Evolutionary conservation across 1,139 yeast genomes (phyloP).

Genomic region (Geotrichum klebahnii): DNA sequence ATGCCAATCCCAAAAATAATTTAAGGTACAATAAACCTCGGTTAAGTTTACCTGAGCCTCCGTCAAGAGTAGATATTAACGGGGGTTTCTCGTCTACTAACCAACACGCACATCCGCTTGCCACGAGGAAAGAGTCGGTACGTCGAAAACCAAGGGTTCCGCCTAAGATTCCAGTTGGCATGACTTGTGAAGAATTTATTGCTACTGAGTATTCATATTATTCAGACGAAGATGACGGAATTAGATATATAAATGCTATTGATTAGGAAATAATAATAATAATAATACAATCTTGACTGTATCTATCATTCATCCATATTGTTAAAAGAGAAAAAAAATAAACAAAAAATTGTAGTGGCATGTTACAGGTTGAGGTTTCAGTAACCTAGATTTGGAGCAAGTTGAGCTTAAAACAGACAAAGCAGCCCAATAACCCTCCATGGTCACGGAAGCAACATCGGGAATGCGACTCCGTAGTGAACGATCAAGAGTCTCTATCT

Average conservation of each 20-base stretch:
- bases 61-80: neutral
- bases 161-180: slow-evolving; percentile 9
- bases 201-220: slow-evolving; percentile 3
- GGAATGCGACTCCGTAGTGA: too few relatives aligned
- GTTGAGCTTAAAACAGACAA: too few relatives aligned
- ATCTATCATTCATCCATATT: too few relatives aligned
- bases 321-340: too few relatives aligned
- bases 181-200: slow-evolving; percentile 11
- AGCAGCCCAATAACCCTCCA: too few relatives aligned
- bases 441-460: too few relatives aligned
- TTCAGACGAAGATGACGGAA: slow-evolving; percentile 4
- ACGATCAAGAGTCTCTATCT: too few relatives aligned
- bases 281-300: neutral
- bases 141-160: slow-evolving; percentile 5
- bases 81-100: too few relatives aligned
- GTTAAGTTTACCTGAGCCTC: neutral
- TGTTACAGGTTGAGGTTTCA: too few relatives aligned
- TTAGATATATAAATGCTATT: neutral
- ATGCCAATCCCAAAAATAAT: neutral
- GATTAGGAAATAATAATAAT: neutral
- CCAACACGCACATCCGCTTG: too few relatives aligned
- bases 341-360: too few relatives aligned
- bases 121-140: neutral
- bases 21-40: neutral
- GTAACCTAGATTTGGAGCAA: too few relatives aligned